phyloP scores from a whole-genome alignment of 148 eudicot species.

The Silene uniflora region DNA sequence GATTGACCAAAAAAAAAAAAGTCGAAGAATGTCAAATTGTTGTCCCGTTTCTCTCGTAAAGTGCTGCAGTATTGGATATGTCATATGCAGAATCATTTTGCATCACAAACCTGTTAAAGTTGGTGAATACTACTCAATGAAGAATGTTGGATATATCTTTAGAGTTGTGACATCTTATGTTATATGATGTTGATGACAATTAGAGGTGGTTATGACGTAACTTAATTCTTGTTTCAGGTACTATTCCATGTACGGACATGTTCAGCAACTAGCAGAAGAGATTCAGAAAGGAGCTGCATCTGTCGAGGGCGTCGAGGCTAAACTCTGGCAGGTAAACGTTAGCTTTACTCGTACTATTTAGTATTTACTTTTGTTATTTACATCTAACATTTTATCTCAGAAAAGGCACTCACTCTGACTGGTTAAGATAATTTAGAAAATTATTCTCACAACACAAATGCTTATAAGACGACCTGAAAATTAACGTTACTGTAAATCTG shows the following conservation, averaged over 20 bases:
- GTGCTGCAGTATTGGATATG: background rate
- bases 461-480: too few relatives aligned
- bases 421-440: too few relatives aligned
- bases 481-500: too few relatives aligned
- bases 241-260: constrained; percentile 94
- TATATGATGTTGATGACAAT: background rate
- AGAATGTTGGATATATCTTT: background rate
- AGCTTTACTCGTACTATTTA: background rate
- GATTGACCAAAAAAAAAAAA: too few relatives aligned
- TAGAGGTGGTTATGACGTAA: background rate
- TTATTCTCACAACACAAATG: too few relatives aligned
- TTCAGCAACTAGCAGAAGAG: constrained; percentile 75
- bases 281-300: constrained; percentile 88
- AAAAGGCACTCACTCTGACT: too few relatives aligned
- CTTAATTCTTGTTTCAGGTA: constrained; percentile 41
- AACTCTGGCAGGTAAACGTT: constrained; percentile 71
- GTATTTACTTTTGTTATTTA: background rate
- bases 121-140: background rate
- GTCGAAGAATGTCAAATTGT: background rate
- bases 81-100: too few relatives aligned
- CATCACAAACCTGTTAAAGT: background rate
- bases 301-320: constrained; percentile 92
- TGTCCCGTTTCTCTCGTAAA: background rate
- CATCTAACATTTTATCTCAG: background rate
- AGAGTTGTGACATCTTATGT: background rate